Evolutionary conservation across 2,329 filamentous ascomycete genomes (phyloP).

Genomic region (Amphichorda felina): DNA sequence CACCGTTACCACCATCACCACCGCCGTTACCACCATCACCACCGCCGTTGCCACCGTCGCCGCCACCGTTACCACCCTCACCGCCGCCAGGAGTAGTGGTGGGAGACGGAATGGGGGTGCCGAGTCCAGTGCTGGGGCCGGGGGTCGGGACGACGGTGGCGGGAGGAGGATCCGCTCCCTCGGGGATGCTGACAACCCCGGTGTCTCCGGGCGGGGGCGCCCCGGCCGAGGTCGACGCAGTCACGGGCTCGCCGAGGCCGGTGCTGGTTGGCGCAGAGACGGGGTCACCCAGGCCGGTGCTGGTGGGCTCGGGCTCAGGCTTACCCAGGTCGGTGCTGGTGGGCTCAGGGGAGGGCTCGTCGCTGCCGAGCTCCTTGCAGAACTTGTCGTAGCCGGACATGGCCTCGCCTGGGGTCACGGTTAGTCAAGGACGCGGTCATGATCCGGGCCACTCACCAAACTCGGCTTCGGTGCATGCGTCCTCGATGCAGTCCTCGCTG

Average conservation of each 20-base stretch:
- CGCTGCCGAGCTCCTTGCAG: slow-evolving; percentile 3
- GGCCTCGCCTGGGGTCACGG: slow-evolving; percentile 1
- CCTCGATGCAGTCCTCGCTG: slow-evolving; percentile 5
- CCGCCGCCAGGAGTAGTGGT: background rate
- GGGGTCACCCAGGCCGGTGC: background rate
- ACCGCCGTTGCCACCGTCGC: no score
- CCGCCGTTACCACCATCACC: background rate
- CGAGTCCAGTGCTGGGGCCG: no score
- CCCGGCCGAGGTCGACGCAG: background rate
- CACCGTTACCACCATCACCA: background rate
- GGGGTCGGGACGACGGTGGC: background rate
- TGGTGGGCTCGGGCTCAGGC: background rate
- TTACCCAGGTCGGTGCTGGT: background rate
- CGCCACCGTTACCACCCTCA: background rate
- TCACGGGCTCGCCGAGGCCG: background rate
- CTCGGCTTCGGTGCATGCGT: slow-evolving; percentile 2
- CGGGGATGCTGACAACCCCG: background rate
- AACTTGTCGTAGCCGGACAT: slow-evolving; percentile 5
- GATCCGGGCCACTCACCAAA: slow-evolving; percentile 1
- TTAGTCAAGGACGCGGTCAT: background rate
- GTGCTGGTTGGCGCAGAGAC: background rate
- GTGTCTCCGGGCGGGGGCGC: background rate
- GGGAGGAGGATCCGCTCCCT: background rate
- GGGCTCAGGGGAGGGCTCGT: background rate
- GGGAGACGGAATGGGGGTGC: background rate